These are phyloP conservation scores for Wallacemonas rigidus DNA, from an alignment of 208 protist species.

Conservation along the genomic window DNA sequence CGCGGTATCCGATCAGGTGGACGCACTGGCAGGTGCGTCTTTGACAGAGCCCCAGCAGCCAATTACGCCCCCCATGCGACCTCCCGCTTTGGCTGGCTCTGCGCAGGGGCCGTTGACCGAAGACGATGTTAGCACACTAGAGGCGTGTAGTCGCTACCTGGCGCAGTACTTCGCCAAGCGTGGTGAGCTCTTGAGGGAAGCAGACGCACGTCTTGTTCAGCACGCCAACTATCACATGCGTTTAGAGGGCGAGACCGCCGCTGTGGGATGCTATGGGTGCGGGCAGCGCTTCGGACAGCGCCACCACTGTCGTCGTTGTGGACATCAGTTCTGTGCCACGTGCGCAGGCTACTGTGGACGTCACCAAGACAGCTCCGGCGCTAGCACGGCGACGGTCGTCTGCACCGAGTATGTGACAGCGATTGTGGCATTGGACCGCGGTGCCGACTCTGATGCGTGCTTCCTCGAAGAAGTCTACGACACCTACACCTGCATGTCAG, in stretches of 20 bases:
- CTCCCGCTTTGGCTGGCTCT: not conserved
- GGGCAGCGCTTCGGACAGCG: constrained; percentile 44
- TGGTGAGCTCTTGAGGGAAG: constrained; percentile 32
- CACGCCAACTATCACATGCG: constrained; percentile 41
- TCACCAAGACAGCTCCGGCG: constrained; percentile 41
- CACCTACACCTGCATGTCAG: constrained; percentile 34
- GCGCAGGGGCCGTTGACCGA: constrained; percentile 9
- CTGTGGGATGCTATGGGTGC: constrained; percentile 46
- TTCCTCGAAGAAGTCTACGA: constrained; percentile 33
- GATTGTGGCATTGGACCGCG: constrained; percentile 37
- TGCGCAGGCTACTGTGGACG: constrained; percentile 61
- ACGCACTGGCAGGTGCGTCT: no score
- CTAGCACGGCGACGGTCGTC: constrained; percentile 14
- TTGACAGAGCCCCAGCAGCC: no score
- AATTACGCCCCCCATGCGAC: no score
- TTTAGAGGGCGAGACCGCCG: constrained; percentile 59
- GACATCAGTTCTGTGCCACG: constrained; percentile 55
- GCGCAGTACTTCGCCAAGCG: constrained; percentile 33
- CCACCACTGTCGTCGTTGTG: constrained; percentile 81
- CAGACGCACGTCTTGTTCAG: constrained; percentile 31
- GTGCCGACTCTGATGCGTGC: constrained; percentile 6
- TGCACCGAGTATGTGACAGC: constrained; percentile 42
- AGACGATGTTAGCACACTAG: constrained; percentile 23
- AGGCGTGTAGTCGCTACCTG: constrained; percentile 21
- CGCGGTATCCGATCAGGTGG: not conserved